Percentiles rank a stretch among this genome's conserved stretches.
phyloP scores from a whole-genome alignment of 2,329 filamentous ascomycete genomes.

The Microsporum audouinii region DNA sequence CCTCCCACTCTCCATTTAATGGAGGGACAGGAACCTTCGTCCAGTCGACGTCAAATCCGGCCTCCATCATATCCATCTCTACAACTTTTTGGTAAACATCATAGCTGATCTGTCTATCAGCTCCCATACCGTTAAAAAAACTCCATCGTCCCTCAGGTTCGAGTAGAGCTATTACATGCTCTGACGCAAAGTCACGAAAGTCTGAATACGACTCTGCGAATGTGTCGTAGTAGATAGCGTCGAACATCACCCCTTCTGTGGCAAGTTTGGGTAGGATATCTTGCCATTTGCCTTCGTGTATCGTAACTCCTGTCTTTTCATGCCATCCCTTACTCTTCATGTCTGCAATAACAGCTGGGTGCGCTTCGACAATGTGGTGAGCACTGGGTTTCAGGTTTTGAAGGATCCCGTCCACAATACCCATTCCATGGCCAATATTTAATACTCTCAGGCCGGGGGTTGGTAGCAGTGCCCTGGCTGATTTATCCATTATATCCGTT shows the following conservation, averaged over 20 bases:
- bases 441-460: conserved; percentile 56
- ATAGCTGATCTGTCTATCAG: conserved; percentile 84
- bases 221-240: conserved; percentile 94
- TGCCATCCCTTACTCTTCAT: conserved; percentile 58
- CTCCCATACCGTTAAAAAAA: conserved; percentile 68
- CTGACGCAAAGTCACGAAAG: conserved; percentile 75
- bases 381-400: conserved; percentile 53
- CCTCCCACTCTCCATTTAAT: conserved; percentile 72
- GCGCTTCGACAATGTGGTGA: conserved; percentile 81
- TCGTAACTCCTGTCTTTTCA: conserved; percentile 46
- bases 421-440: conserved; percentile 86
- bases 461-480: conserved; percentile 56
- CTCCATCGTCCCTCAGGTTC: conserved; percentile 45
- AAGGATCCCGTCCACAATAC: conserved; percentile 71
- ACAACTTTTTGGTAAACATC: conserved; percentile 90
- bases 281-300: conserved; percentile 70
- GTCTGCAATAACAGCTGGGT: conserved; percentile 61
- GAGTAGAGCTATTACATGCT: conserved; percentile 70
- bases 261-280: conserved; percentile 61
- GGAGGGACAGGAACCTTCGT: conserved; percentile 62
- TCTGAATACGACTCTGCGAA: conserved; percentile 89
- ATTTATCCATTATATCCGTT: conserved; percentile 69
- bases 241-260: conserved; percentile 58
- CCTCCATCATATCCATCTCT: conserved; percentile 81
- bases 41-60: conserved; percentile 84